A percentile compares a stretch with the other conserved stretches of the same genome.
Conservation (phyloP, 83 land plant genomes). For the Picea engelmannii region DNA sequence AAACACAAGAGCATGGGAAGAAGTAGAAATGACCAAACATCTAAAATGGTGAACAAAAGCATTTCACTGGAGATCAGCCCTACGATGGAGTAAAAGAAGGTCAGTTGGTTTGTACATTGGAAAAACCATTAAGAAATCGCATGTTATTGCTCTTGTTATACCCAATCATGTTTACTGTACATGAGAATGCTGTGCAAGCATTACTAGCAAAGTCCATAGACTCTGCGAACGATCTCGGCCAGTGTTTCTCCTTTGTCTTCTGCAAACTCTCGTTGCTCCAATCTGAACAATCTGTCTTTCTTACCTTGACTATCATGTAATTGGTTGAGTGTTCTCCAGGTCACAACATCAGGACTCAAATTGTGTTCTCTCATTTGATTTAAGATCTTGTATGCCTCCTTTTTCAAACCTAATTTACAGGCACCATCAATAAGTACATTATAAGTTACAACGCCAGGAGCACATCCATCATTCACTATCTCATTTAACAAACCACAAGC, state of each 20-base stretch:
- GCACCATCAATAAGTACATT: constrained; percentile 59
- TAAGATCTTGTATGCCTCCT: constrained; percentile 55
- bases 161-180: too few relatives aligned
- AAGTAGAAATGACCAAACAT: too few relatives aligned
- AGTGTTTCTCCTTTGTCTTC: background rate
- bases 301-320: constrained; percentile 29
- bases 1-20: too few relatives aligned
- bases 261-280: background rate
- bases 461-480: constrained; percentile 53
- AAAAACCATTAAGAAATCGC: too few relatives aligned
- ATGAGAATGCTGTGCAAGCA: background rate
- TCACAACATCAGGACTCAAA: constrained; percentile 61
- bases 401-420: constrained; percentile 52
- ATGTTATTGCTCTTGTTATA: too few relatives aligned
- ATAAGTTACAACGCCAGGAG: constrained; percentile 48
- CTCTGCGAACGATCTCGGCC: constrained; percentile 12
- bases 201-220: background rate
- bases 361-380: constrained; percentile 66
- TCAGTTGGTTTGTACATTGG: too few relatives aligned
- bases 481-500: constrained; percentile 68
- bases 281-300: background rate
- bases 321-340: constrained; percentile 67
- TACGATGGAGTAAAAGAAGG: too few relatives aligned
- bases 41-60: too few relatives aligned
- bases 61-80: too few relatives aligned